These are phyloP conservation scores for Globisporangium irregulare DNA, from an alignment of 352 stramenopile genomes.

Conservation along the genomic window DNA sequence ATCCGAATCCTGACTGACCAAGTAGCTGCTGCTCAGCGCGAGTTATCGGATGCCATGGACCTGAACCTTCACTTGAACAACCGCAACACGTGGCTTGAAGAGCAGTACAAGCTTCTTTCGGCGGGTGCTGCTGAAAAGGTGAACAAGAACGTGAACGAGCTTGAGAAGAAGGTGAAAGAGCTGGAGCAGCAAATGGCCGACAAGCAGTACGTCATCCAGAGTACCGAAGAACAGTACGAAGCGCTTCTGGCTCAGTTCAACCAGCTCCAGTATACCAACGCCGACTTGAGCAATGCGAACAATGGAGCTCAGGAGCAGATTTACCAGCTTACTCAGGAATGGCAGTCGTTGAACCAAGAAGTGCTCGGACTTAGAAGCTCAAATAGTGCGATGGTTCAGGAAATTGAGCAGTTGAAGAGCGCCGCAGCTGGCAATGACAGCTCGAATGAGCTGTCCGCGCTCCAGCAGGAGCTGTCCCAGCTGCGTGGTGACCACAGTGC, in stretches of 20 bases:
- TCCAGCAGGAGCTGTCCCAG: conserved; percentile 31
- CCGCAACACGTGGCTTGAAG: conserved; percentile 75
- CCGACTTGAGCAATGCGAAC: conserved; percentile 7
- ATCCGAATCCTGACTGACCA: conserved; percentile 74
- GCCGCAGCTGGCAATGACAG: background rate
- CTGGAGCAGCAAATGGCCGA: conserved; percentile 24
- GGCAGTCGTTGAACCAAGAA: conserved; percentile 28
- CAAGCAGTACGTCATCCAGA: conserved; percentile 5
- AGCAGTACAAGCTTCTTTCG: conserved; percentile 54
- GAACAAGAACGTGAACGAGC: conserved; percentile 22
- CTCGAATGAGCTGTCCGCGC: conserved; percentile 12
- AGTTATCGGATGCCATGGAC: conserved; percentile 83
- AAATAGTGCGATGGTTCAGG: conserved; percentile 3
- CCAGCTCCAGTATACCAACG: conserved; percentile 15
- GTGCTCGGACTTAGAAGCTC: conserved; percentile 8
- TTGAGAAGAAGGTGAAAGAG: conserved; percentile 27
- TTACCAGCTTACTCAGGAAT: conserved; percentile 17
- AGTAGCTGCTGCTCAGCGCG: conserved; percentile 59
- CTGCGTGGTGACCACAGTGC: conserved; percentile 23
- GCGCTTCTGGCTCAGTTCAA: conserved; percentile 17
- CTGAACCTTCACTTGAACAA: conserved; percentile 79
- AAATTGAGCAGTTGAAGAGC: conserved; percentile 4
- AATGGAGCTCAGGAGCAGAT: conserved; percentile 13
- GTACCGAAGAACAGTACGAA: conserved; percentile 28
- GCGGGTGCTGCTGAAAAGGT: conserved; percentile 21